Evolutionary conservation across 1,284 basidiomycete genomes (phyloP).

Genomic region (Pterula multifida): DNA sequence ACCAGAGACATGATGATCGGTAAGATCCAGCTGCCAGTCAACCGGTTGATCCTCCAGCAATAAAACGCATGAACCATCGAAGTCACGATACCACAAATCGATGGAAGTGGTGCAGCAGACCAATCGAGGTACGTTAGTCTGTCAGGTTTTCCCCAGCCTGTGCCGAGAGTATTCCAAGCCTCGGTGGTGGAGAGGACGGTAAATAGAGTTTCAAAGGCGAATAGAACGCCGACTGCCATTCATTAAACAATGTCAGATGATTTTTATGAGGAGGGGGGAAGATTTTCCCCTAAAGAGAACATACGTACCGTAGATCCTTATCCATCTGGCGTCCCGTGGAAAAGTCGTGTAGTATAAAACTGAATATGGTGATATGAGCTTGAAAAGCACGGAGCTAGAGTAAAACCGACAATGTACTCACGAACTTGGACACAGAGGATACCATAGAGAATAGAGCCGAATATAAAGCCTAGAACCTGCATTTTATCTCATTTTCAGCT

Average conservation of each 20-base stretch:
- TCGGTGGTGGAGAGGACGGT: conserved; percentile 8
- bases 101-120: conserved; percentile 6
- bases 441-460: not conserved
- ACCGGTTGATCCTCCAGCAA: not conserved
- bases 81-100: not conserved
- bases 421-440: not conserved
- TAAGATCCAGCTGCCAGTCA: not conserved
- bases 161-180: conserved; percentile 9
- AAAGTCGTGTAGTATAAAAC: not conserved
- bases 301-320: not conserved
- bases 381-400: not conserved
- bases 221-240: conserved; percentile 2
- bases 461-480: not conserved
- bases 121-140: conserved; percentile 6
- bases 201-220: conserved; percentile 9
- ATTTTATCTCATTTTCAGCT: not conserved
- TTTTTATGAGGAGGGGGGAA: not conserved
- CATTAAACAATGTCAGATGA: not conserved
- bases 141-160: conserved; percentile 8
- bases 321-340: not conserved
- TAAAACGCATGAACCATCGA: not conserved
- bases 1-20: not conserved
- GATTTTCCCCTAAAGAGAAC: not conserved
- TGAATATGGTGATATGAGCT: not conserved
- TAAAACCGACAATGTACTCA: not conserved